Evolutionary conservation across 1,284 basidiomycete species (phyloP).

Genomic region (Sutorius eximius): DNA sequence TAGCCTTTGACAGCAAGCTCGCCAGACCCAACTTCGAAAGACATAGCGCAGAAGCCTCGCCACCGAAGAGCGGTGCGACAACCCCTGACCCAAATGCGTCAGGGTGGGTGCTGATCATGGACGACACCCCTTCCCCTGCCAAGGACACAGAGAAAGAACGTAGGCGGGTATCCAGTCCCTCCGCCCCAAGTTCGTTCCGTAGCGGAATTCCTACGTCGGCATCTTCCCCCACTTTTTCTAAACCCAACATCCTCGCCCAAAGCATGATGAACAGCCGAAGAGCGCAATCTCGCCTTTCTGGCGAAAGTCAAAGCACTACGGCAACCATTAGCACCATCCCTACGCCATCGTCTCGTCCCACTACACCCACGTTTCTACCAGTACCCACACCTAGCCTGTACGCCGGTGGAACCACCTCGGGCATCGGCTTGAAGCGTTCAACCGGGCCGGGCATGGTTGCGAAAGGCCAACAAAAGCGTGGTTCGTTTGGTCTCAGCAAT

Average conservation of each 20-base stretch:
- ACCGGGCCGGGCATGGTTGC: conserved; percentile 45
- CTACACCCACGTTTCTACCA: conserved; percentile 74
- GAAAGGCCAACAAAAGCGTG: conserved; percentile 51
- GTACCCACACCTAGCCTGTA: conserved; percentile 55
- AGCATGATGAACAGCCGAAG: conserved; percentile 50
- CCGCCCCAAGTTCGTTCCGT: conserved; percentile 43
- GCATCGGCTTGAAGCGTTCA: conserved; percentile 56
- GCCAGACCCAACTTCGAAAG: conserved; percentile 29
- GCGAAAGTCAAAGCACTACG: conserved; percentile 53
- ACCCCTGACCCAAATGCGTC: conserved; percentile 58
- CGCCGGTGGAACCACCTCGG: conserved; percentile 37
- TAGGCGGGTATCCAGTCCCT: conserved; percentile 61
- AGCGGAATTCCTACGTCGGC: conserved; percentile 39
- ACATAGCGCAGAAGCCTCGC: conserved; percentile 39
- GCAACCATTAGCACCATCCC: conserved; percentile 60
- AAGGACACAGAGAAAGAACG: conserved; percentile 55
- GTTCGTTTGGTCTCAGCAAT: conserved; percentile 54
- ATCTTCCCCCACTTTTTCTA: conserved; percentile 39
- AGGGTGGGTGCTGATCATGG: conserved; percentile 83
- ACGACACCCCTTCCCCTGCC: conserved; percentile 71
- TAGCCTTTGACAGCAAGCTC: conserved; percentile 24
- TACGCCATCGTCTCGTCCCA: conserved; percentile 67
- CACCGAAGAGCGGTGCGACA: conserved; percentile 45
- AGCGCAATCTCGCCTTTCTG: conserved; percentile 70
- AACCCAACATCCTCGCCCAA: conserved; percentile 38